Evolutionary conservation across 2,329 filamentous ascomycete species (phyloP).

Genomic region (Colletotrichum agaves): DNA sequence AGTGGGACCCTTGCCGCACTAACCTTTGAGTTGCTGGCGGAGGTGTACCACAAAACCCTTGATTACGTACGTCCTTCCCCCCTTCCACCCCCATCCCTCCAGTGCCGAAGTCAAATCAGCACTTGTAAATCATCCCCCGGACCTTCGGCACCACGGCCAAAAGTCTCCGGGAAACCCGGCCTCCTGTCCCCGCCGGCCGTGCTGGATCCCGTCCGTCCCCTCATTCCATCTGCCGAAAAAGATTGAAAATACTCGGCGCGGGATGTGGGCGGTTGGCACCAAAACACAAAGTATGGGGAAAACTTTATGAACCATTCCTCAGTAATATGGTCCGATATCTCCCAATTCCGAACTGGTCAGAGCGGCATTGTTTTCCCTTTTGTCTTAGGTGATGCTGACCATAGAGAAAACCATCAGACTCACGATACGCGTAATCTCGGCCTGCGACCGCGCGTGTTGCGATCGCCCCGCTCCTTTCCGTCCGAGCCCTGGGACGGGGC

Average conservation of each 20-base stretch:
- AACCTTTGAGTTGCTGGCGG: too few relatives aligned
- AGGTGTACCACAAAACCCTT: too few relatives aligned
- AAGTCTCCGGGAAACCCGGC: constrained; percentile 18
- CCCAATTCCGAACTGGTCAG: not conserved
- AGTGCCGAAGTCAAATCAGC: constrained; percentile 1
- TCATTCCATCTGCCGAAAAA: constrained; percentile 12
- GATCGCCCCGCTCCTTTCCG: not conserved
- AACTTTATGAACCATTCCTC: not conserved
- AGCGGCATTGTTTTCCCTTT: not conserved
- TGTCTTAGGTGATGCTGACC: constrained; percentile 18
- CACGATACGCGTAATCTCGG: not conserved
- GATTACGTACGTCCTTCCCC: constrained; percentile 8
- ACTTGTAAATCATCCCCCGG: not conserved
- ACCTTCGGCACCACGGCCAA: constrained; percentile 17
- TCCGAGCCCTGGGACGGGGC: constrained; percentile 3
- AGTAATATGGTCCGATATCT: not conserved
- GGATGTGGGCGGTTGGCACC: constrained; percentile 9
- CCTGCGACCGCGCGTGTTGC: not conserved
- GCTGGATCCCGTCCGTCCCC: not conserved
- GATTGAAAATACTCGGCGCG: not conserved
- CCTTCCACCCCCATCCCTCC: too few relatives aligned
- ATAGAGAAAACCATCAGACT: not conserved
- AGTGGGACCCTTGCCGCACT: too few relatives aligned
- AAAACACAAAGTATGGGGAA: not conserved
- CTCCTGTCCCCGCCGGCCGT: not conserved